A percentile compares a stretch with the other conserved stretches of the same genome.
Evolutionary conservation across 2,329 filamentous ascomycete species (phyloP).

Genomic region (Aspergillus ibericus): DNA sequence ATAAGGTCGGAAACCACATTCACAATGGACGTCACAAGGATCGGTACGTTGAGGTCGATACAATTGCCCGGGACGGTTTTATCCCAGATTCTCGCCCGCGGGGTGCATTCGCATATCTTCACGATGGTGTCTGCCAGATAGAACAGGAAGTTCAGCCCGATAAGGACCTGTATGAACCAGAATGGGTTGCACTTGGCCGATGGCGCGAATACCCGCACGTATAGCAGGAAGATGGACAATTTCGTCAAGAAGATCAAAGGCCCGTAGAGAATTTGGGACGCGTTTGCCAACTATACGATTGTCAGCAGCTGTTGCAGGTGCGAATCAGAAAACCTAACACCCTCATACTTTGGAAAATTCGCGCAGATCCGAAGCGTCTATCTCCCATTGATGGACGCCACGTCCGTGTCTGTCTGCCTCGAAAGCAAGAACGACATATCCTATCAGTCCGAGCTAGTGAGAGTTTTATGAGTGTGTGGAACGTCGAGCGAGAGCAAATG

Average conservation of each 20-base stretch:
- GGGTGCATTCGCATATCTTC: conserved; percentile 29
- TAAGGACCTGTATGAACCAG: conserved; percentile 24
- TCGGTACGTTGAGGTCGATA: conserved; percentile 24
- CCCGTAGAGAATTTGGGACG: conserved; percentile 28
- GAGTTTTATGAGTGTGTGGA: not conserved
- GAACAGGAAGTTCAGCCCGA: conserved; percentile 26
- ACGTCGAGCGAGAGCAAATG: not conserved
- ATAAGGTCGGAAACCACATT: conserved; percentile 26
- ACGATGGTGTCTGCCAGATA: conserved; percentile 25
- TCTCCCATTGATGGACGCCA: conserved; percentile 20
- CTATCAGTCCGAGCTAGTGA: conserved; percentile 25
- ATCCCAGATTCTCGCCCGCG: conserved; percentile 26
- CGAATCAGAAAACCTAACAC: not conserved
- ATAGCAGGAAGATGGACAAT: conserved; percentile 30
- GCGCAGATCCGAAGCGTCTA: conserved; percentile 18
- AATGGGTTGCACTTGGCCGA: conserved; percentile 17
- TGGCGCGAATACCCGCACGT: conserved; percentile 27
- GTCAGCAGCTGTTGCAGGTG: not conserved
- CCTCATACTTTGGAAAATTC: conserved; percentile 19
- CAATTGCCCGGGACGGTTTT: conserved; percentile 20
- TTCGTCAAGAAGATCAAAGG: conserved; percentile 32
- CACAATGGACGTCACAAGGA: conserved; percentile 22
- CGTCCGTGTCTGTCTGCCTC: conserved; percentile 22
- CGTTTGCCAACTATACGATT: conserved; percentile 19
- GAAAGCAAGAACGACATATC: conserved; percentile 22